phyloP scores from a whole-genome alignment of 177 flowering plant genomes.

The Vitis hybrid region DNA sequence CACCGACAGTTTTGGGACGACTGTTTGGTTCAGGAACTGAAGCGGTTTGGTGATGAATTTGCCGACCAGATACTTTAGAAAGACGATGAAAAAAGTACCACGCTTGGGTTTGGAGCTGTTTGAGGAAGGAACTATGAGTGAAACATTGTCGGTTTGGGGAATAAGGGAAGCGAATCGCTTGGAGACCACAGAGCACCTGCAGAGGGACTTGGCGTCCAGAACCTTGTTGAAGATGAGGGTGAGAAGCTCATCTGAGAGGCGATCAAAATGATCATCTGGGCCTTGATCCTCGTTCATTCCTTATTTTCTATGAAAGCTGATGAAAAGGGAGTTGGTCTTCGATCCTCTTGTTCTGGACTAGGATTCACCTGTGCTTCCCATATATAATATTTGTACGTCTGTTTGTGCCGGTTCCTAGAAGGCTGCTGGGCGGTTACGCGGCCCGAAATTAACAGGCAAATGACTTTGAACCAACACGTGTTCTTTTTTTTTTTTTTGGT shows the following conservation, averaged over 20 bases:
- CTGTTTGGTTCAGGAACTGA: constrained; percentile 9
- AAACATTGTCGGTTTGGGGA: constrained; percentile 36
- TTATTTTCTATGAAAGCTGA: too few species aligned
- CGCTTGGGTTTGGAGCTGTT: neutral
- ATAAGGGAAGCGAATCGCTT: constrained; percentile 44
- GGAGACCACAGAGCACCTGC: constrained; percentile 48
- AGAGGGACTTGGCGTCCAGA: constrained; percentile 46
- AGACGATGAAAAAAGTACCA: neutral
- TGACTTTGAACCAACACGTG: too few species aligned
- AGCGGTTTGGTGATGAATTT: constrained; percentile 19
- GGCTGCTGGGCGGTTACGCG: too few species aligned
- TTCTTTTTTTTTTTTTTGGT: too few species aligned
- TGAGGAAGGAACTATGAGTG: constrained; percentile 12
- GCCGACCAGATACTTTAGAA: constrained; percentile 9
- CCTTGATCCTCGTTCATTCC: constrained; percentile 1
- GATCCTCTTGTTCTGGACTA: too few species aligned
- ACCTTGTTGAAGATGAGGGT: constrained; percentile 50
- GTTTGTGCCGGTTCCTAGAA: too few species aligned
- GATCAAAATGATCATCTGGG: constrained; percentile 37
- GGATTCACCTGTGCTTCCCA: too few species aligned
- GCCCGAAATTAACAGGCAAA: too few species aligned
- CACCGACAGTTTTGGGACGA: neutral
- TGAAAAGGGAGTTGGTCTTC: too few species aligned
- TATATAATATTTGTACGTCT: too few species aligned
- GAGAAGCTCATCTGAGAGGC: constrained; percentile 50